A percentile compares a stretch with the other conserved stretches of the same genome.
These are phyloP conservation scores for Saccharomycopsis guyanensis DNA, from an alignment of 805 yeast species.

Conservation along the genomic window DNA sequence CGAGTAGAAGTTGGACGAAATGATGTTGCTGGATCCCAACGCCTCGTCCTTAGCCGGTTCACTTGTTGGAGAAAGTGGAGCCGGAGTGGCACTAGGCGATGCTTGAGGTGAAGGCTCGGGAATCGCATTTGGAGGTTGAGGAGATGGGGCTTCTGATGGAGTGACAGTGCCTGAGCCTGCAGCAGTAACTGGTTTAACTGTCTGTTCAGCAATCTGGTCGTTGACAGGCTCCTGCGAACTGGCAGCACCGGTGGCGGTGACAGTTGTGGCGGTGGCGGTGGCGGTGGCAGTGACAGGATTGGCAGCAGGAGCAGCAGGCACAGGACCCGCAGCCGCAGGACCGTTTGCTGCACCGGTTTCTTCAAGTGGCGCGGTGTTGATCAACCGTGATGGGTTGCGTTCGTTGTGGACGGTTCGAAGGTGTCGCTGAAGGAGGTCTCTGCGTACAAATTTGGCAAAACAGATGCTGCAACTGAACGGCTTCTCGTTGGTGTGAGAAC, in stretches of 20 bases:
- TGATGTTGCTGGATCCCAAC: conserved; percentile 13
- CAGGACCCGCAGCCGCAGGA: background rate
- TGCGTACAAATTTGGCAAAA: conserved; percentile 63
- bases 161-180: background rate
- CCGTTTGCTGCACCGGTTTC: conserved; percentile 2
- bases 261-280: background rate
- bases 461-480: conserved; percentile 72
- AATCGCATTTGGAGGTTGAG: background rate
- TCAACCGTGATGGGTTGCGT: conserved; percentile 15
- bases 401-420: conserved; percentile 62
- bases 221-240: conserved; percentile 1
- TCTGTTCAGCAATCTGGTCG: background rate
- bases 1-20: conserved; percentile 21
- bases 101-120: background rate
- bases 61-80: background rate
- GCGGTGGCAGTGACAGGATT: background rate
- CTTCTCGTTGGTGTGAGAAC: conserved; percentile 73
- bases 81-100: background rate
- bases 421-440: conserved; percentile 72
- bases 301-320: background rate
- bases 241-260: conserved; percentile 18
- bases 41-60: background rate
- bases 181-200: background rate
- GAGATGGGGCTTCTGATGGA: background rate
- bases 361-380: conserved; percentile 7